phyloP scores from a whole-genome alignment of 108 stramenopile species.

The Nitzschia sp. region DNA sequence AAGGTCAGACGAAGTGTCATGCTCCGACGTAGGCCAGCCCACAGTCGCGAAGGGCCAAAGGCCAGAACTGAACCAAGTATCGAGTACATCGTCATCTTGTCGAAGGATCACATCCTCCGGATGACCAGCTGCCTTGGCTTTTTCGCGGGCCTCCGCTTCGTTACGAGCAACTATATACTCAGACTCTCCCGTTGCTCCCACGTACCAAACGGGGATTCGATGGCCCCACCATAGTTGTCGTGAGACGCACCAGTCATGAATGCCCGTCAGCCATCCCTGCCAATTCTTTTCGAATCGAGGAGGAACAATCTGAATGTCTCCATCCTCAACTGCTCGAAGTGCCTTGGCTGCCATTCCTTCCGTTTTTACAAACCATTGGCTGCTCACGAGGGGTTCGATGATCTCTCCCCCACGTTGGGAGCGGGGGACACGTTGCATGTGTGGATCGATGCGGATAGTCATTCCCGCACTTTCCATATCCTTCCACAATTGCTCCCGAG shows the following conservation, averaged over 20 bases:
- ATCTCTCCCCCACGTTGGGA: constrained; percentile 98
- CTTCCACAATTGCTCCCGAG: constrained; percentile 80
- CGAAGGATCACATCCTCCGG: constrained; percentile 64
- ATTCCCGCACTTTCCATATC: constrained; percentile 86
- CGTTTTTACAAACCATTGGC: constrained; percentile 98
- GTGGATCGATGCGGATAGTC: constrained; percentile 80
- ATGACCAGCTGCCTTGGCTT: constrained; percentile 68
- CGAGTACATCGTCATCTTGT: constrained; percentile 94
- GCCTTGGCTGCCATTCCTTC: constrained; percentile 90
- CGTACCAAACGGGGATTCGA: constrained; percentile 93
- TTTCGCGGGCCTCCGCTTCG: constrained; percentile 76
- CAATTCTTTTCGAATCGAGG: constrained; percentile 90
- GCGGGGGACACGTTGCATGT: constrained; percentile 91
- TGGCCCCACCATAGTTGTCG: constrained; percentile 98
- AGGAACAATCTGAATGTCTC: constrained; percentile 91
- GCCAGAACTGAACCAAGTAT: constrained; percentile 98
- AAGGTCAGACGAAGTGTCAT: constrained; percentile 69
- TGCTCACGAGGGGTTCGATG: constrained; percentile 96
- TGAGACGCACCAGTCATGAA: constrained; percentile 96
- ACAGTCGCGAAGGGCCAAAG: constrained; percentile 97
- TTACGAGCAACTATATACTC: constrained; percentile 87
- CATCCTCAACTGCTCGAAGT: constrained; percentile 81
- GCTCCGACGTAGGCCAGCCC: constrained; percentile 84
- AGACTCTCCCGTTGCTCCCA: constrained; percentile 66
- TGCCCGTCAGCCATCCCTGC: constrained; percentile 91